These are phyloP conservation scores for Trichoderma simmonsii DNA, from an alignment of 2,329 filamentous ascomycete genomes.

Conservation along the genomic window DNA sequence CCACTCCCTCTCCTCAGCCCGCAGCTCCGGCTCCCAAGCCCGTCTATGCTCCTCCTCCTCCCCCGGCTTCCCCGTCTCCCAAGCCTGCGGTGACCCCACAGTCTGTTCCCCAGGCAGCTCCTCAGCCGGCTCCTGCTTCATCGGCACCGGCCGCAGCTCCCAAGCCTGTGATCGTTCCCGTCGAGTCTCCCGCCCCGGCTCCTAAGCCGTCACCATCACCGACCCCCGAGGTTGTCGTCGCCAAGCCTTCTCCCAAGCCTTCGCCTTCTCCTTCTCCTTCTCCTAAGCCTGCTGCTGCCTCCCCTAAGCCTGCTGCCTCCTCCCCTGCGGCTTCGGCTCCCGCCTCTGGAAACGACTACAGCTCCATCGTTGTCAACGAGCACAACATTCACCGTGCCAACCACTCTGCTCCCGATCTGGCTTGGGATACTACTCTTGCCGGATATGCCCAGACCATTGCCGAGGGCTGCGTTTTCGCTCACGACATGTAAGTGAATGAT, in stretches of 20 bases:
- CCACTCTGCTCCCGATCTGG: slow-evolving; percentile 65
- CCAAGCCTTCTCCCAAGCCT: background rate
- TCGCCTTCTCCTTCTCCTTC: background rate
- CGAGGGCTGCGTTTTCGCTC: slow-evolving; percentile 65
- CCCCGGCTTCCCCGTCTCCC: background rate
- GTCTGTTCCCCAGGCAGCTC: background rate
- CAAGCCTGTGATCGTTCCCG: background rate
- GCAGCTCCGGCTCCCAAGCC: slow-evolving; percentile 9
- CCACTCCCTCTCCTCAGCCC: slow-evolving; percentile 8
- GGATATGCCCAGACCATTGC: slow-evolving; percentile 63
- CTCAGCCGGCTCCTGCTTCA: background rate
- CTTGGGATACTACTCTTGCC: slow-evolving; percentile 64
- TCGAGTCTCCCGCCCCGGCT: background rate
- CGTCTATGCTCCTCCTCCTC: background rate
- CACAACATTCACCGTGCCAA: slow-evolving; percentile 87
- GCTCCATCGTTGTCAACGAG: slow-evolving; percentile 55
- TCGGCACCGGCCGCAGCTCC: background rate
- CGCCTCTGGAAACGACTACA: slow-evolving; percentile 28
- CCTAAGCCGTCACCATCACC: background rate
- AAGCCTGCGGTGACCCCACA: background rate
- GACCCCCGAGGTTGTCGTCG: background rate
- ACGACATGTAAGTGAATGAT: slow-evolving; percentile 65
- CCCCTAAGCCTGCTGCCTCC: background rate
- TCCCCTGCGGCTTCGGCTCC: slow-evolving; percentile 26
- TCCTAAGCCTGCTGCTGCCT: slow-evolving; percentile 11